Percentiles rank a stretch among this genome's conserved stretches.
Conservation (phyloP, 305 asterid species). For the Ruellia speciosa region DNA sequence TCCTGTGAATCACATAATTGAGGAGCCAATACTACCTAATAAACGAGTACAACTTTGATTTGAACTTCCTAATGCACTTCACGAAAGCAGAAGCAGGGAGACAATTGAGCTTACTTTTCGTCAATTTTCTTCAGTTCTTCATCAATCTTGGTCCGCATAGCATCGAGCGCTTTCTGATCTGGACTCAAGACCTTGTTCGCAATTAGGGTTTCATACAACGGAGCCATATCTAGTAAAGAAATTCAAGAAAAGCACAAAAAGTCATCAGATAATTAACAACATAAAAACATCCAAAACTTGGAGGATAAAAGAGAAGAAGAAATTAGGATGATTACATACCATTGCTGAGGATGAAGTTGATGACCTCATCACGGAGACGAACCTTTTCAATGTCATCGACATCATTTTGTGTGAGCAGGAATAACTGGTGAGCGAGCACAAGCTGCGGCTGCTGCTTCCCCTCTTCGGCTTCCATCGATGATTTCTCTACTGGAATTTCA, state of each 20-base stretch:
- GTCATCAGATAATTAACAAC: background rate
- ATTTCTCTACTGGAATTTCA: background rate
- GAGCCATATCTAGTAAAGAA: conserved; percentile 41
- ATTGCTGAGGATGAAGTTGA: conserved; percentile 50
- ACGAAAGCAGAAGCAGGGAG: background rate
- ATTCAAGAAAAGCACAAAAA: background rate
- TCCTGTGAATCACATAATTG: background rate
- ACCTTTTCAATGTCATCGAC: conserved; percentile 84
- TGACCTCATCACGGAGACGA: conserved; percentile 86
- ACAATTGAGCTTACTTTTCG: conserved; percentile 35
- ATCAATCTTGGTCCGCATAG: conserved; percentile 48
- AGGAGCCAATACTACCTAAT: background rate
- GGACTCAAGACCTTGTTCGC: conserved; percentile 36
- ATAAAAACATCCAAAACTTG: background rate
- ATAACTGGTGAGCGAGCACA: conserved; percentile 64
- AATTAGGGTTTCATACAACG: conserved; percentile 57
- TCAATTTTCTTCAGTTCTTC: conserved; percentile 54
- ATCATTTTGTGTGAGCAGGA: conserved; percentile 59
- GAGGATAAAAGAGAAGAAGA: background rate
- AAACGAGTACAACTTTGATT: background rate
- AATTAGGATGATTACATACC: conserved; percentile 54
- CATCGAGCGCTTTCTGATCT: conserved; percentile 52
- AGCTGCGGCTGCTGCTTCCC: conserved; percentile 79
- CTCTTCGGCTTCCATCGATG: conserved; percentile 67
- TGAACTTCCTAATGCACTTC: background rate